Evolutionary conservation across 1,284 basidiomycete genomes (phyloP).

Genomic region (Apiotrichum akiyoshidainum): DNA sequence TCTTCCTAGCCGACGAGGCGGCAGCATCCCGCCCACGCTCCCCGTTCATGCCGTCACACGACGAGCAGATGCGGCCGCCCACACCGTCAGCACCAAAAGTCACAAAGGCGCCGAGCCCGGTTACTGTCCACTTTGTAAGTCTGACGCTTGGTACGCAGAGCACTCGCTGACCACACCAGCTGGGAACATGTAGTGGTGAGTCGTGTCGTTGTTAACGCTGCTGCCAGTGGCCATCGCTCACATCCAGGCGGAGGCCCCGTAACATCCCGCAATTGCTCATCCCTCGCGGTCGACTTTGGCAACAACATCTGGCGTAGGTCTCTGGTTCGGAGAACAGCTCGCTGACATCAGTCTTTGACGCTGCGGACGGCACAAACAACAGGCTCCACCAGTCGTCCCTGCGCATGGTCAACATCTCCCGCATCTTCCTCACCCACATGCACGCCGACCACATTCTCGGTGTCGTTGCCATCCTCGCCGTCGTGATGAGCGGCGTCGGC

Average conservation of each 20-base stretch:
- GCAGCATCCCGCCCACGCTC: not conserved
- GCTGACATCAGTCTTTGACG: constrained; percentile 68
- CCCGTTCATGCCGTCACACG: constrained; percentile 8
- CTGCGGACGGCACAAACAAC: constrained; percentile 81
- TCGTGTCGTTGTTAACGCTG: not conserved
- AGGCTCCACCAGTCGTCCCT: constrained; percentile 66
- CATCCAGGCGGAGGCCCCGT: constrained; percentile 48
- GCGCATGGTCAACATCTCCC: constrained; percentile 60
- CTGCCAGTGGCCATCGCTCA: not conserved
- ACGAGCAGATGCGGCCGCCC: not conserved
- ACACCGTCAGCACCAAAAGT: not conserved
- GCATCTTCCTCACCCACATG: constrained; percentile 86
- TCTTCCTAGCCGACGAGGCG: not conserved
- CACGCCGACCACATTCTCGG: constrained; percentile 84
- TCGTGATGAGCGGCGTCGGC: constrained; percentile 57
- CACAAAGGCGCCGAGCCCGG: constrained; percentile 23
- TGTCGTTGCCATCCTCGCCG: constrained; percentile 68
- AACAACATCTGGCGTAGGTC: constrained; percentile 49
- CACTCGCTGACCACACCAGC: constrained; percentile 24
- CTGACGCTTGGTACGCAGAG: not conserved
- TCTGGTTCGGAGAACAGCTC: not conserved
- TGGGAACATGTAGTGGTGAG: constrained; percentile 50
- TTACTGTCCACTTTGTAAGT: constrained; percentile 44
- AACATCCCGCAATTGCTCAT: constrained; percentile 46
- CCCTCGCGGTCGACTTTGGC: constrained; percentile 50